Percentiles rank a stretch among this genome's conserved stretches.
Evolutionary conservation across 2,329 filamentous ascomycete genomes (phyloP).

Genomic region (Xenoacremonium recifei): DNA sequence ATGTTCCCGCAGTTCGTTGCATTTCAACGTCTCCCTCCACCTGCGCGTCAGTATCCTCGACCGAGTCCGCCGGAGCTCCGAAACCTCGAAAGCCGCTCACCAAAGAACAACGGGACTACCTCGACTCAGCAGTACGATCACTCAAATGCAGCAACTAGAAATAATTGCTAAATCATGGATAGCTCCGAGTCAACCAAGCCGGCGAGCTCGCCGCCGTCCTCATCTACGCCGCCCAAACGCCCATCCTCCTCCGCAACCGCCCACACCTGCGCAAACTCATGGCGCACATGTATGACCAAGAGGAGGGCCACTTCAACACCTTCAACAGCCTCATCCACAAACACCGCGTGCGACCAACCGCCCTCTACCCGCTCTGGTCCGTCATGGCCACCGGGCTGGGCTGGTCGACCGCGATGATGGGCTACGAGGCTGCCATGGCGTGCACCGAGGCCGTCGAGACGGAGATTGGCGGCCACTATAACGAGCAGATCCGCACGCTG

Average conservation of each 20-base stretch:
- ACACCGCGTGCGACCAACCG: constrained; percentile 88
- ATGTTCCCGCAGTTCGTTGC: constrained; percentile 15
- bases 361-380: constrained; percentile 89
- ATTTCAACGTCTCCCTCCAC: constrained; percentile 21
- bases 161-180: not conserved
- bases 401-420: constrained; percentile 86
- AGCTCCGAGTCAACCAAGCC: constrained; percentile 94
- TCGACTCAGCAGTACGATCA: constrained; percentile 65
- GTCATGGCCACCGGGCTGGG: constrained; percentile 77
- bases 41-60: constrained; percentile 15
- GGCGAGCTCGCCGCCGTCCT: constrained; percentile 95
- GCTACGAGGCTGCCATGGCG: constrained; percentile 94
- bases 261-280: constrained; percentile 88
- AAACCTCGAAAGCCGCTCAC: constrained; percentile 61
- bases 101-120: constrained; percentile 68
- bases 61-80: constrained; percentile 22
- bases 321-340: constrained; percentile 83
- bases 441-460: constrained; percentile 98
- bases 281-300: constrained; percentile 98
- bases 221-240: constrained; percentile 89
- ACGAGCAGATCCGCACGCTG: constrained; percentile 80
- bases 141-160: not conserved
- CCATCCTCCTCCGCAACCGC: constrained; percentile 73
- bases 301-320: constrained; percentile 79
- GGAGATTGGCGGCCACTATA: constrained; percentile 95